phyloP scores from a whole-genome alignment of 768 basidiomycete species.

The Lactarius trivialis region DNA sequence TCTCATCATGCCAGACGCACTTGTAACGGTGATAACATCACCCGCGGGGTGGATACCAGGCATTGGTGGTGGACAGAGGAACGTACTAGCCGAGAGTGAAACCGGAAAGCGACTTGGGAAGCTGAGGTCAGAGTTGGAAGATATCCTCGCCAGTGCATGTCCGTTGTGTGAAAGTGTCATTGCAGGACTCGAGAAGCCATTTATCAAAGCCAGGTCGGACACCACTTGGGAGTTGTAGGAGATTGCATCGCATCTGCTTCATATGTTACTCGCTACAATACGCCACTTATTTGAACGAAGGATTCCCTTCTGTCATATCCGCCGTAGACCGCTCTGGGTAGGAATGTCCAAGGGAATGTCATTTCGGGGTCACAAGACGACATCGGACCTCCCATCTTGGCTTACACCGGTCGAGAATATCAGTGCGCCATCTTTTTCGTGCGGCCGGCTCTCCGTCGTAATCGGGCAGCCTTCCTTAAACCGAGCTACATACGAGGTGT shows the following conservation, averaged over 20 bases:
- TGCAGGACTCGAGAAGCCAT: slow-evolving; percentile 79
- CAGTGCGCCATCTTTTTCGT: slow-evolving; percentile 77
- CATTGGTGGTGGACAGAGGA: slow-evolving; percentile 43
- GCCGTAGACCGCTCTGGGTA: too few species aligned
- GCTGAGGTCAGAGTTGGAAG: slow-evolving; percentile 80
- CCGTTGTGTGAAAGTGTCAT: slow-evolving; percentile 91
- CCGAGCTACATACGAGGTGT: slow-evolving; percentile 53
- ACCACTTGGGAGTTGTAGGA: slow-evolving; percentile 65
- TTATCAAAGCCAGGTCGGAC: slow-evolving; percentile 74
- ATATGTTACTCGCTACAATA: slow-evolving; percentile 6
- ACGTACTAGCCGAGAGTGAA: slow-evolving; percentile 41
- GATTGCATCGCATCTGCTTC: slow-evolving; percentile 3
- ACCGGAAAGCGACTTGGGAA: slow-evolving; percentile 61
- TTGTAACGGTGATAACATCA: slow-evolving; percentile 76
- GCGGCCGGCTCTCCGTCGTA: slow-evolving; percentile 65
- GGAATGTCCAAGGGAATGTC: not conserved
- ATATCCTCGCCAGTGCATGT: slow-evolving; percentile 81
- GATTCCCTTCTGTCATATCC: not conserved
- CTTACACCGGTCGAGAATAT: slow-evolving; percentile 21
- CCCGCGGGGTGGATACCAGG: slow-evolving; percentile 69
- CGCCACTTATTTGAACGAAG: slow-evolving; percentile 6
- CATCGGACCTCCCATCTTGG: not conserved
- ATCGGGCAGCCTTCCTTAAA: slow-evolving; percentile 65
- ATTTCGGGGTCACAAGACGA: not conserved
- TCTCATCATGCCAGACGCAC: slow-evolving; percentile 88